Evolutionary conservation across 2,329 filamentous ascomycete genomes (phyloP).

Genomic region (Diaporthe batatas): DNA sequence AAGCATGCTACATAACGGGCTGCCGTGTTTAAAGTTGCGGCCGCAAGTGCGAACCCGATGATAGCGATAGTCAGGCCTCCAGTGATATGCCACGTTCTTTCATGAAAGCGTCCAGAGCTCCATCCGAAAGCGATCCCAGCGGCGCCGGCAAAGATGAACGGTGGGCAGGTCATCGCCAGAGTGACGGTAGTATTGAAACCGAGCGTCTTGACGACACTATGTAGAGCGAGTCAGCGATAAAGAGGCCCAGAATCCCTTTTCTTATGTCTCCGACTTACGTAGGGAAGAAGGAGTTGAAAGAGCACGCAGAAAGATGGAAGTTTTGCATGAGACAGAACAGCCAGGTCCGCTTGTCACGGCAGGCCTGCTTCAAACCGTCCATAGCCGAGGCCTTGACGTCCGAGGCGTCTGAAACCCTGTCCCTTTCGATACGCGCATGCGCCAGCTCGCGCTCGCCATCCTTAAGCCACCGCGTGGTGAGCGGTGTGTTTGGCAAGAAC

Average conservation of each 20-base stretch:
- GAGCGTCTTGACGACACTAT: conserved; percentile 55
- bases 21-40: conserved; percentile 48
- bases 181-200: conserved; percentile 57
- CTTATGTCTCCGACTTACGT: not conserved
- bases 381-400: conserved; percentile 26
- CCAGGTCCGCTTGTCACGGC: conserved; percentile 29
- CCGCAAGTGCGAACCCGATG: conserved; percentile 55
- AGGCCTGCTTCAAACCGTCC: conserved; percentile 22
- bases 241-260: not conserved
- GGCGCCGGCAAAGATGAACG: conserved; percentile 60
- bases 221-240: not conserved
- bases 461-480: conserved; percentile 34
- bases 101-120: conserved; percentile 58
- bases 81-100: conserved; percentile 57
- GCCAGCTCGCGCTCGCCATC: conserved; percentile 29
- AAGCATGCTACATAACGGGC: conserved; percentile 53
- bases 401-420: conserved; percentile 14
- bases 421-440: conserved; percentile 25
- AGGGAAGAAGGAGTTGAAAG: conserved; percentile 51
- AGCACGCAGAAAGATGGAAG: conserved; percentile 53
- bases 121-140: conserved; percentile 57
- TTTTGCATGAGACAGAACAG: conserved; percentile 40
- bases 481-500: conserved; percentile 26
- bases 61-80: conserved; percentile 55
- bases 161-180: conserved; percentile 59